phyloP scores from a whole-genome alignment of 2,329 filamentous ascomycete species.

The Knufia petricola region DNA sequence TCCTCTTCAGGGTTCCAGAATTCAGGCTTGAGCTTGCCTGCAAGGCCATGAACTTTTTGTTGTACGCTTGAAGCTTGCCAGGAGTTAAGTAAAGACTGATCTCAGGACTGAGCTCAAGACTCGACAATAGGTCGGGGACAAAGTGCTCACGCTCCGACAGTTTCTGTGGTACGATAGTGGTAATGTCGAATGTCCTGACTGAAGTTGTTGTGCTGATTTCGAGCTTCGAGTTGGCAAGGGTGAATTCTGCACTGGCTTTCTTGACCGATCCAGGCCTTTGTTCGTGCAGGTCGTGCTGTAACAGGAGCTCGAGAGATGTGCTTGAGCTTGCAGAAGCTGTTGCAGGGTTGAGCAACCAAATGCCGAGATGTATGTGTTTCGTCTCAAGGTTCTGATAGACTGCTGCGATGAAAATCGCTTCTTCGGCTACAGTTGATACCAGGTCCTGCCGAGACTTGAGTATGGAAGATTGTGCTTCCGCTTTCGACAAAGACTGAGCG shows the following conservation, averaged over 20 bases:
- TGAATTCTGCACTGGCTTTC: neutral
- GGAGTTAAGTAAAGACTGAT: constrained; percentile 20
- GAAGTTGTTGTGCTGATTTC: neutral
- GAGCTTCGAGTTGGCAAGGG: neutral
- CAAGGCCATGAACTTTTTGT: constrained; percentile 38
- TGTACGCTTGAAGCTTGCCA: constrained; percentile 32
- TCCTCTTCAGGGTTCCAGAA: constrained; percentile 21
- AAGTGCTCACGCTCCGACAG: constrained; percentile 36
- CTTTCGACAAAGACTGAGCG: constrained; percentile 15
- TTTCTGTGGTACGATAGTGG: constrained; percentile 24
- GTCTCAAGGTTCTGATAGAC: neutral
- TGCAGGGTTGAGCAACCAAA: neutral
- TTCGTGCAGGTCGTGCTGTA: neutral
- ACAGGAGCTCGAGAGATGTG: neutral
- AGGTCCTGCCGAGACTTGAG: constrained; percentile 24
- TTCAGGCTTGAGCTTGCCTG: constrained; percentile 33
- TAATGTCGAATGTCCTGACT: constrained; percentile 5
- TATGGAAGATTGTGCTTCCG: constrained; percentile 22
- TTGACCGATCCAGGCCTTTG: neutral
- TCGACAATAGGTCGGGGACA: constrained; percentile 30
- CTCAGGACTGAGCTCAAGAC: constrained; percentile 30
- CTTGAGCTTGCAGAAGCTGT: neutral
- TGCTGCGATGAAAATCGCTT: neutral
- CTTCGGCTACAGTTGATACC: constrained; percentile 4
- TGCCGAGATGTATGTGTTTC: neutral